Evolutionary conservation across 345 rosid genomes (phyloP).

Genomic region (Moricandia arvensis): DNA sequence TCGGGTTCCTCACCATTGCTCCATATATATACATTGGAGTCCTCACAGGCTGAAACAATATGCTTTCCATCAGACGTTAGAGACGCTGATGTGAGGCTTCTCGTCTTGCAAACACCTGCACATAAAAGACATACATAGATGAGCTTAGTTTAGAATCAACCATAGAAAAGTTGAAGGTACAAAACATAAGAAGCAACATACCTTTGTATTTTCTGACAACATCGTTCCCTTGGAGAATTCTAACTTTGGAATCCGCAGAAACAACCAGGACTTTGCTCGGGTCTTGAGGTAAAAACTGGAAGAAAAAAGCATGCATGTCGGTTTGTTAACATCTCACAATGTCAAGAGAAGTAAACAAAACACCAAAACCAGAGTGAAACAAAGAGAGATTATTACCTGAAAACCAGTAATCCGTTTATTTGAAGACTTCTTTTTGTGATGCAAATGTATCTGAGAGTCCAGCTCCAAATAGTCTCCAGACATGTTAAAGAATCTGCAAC

Average conservation of each 20-base stretch:
- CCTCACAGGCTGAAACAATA: constrained; percentile 75
- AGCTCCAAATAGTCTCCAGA: constrained; percentile 67
- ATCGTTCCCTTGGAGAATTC: constrained; percentile 68
- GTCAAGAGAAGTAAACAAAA: constrained; percentile 11
- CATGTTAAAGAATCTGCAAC: constrained; percentile 55
- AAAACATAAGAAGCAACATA: constrained; percentile 25
- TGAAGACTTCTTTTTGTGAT: constrained; percentile 64
- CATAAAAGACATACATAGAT: not conserved
- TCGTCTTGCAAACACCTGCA: constrained; percentile 50
- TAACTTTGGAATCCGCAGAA: constrained; percentile 80
- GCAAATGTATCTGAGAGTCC: constrained; percentile 58
- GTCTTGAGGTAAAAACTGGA: constrained; percentile 73
- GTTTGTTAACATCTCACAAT: not conserved
- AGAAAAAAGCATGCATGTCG: not conserved
- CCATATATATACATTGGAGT: constrained; percentile 78
- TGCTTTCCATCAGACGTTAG: constrained; percentile 77
- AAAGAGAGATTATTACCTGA: constrained; percentile 47
- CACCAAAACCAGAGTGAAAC: not conserved
- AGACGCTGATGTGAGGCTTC: constrained; percentile 60
- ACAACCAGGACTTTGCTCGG: constrained; percentile 74
- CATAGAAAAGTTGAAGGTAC: not conserved
- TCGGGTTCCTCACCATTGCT: constrained; percentile 39
- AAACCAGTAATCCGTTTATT: constrained; percentile 75
- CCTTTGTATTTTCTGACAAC: constrained; percentile 71
- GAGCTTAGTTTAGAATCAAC: constrained; percentile 2